Percentiles rank a stretch among this genome's conserved stretches.
phyloP scores from a whole-genome alignment of 331 rosid genomes.

The Erythrophleum ivorense region DNA sequence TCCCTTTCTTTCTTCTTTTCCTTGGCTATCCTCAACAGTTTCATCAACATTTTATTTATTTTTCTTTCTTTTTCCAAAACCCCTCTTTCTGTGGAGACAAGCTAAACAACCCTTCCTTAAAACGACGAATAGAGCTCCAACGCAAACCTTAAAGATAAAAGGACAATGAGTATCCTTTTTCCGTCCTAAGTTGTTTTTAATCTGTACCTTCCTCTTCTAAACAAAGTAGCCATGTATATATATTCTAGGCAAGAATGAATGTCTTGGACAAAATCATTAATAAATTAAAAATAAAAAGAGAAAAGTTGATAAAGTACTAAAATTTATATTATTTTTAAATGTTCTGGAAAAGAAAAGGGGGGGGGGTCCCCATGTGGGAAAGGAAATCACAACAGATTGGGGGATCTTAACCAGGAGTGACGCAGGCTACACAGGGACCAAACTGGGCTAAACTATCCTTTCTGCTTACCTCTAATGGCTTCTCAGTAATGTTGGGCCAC shows the following conservation, averaged over 20 bases:
- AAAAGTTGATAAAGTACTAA: conserved; percentile 20
- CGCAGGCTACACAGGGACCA: conserved; percentile 55
- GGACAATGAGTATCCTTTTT: conserved; percentile 18
- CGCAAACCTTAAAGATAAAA: conserved; percentile 37
- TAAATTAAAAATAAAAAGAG: not conserved
- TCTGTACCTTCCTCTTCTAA: conserved; percentile 37
- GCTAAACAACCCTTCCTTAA: conserved; percentile 29
- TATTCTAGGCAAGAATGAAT: conserved; percentile 43
- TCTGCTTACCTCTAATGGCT: conserved; percentile 62
- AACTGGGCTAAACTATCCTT: conserved; percentile 50
- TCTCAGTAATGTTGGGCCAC: conserved; percentile 68
- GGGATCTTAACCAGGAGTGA: conserved; percentile 48
- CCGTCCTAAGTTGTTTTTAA: conserved; percentile 32
- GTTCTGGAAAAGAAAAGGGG: conserved; percentile 33
- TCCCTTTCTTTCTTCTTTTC: conserved; percentile 8
- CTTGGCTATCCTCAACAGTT: conserved; percentile 4
- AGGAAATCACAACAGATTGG: conserved; percentile 44
- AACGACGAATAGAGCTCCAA: not conserved
- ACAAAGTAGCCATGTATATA: not conserved
- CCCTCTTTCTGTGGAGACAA: conserved; percentile 28
- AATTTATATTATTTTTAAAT: conserved; percentile 31
- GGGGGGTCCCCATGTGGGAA: conserved; percentile 50
- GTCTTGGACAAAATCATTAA: conserved; percentile 45
- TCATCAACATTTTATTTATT: not conserved
- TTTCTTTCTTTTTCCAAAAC: conserved; percentile 5